Evolutionary conservation across 352 stramenopile genomes (phyloP).

Genomic region (Pythium vanterpoolii): DNA sequence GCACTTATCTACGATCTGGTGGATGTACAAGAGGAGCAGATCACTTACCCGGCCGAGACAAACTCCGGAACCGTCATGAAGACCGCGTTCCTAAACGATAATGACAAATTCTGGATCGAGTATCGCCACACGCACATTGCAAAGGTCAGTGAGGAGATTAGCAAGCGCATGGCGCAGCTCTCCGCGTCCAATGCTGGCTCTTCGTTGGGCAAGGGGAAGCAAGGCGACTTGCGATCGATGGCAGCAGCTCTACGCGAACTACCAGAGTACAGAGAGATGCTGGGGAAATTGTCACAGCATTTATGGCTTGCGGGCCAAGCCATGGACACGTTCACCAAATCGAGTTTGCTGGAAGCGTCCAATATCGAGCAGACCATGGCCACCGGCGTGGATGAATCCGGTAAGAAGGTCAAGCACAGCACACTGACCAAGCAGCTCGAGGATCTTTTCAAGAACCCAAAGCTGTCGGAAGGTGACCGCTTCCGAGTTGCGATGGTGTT

Average conservation of each 20-base stretch:
- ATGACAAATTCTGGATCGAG: conserved; percentile 96
- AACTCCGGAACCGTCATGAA: conserved; percentile 72
- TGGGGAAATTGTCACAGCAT: conserved; percentile 94
- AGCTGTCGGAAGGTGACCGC: conserved; percentile 70
- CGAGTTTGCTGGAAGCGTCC: conserved; percentile 85
- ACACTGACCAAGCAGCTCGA: conserved; percentile 88
- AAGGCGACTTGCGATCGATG: conserved; percentile 90
- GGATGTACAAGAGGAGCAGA: conserved; percentile 91
- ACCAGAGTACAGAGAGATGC: conserved; percentile 94
- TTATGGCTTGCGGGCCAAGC: conserved; percentile 93
- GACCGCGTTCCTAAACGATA: conserved; percentile 96
- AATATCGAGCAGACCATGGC: conserved; percentile 95
- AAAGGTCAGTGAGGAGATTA: conserved; percentile 79
- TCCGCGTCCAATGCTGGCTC: conserved; percentile 79
- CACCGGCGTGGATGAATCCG: conserved; percentile 92
- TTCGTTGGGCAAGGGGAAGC: conserved; percentile 74
- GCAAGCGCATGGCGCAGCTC: conserved; percentile 68
- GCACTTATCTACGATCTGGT: conserved; percentile 96
- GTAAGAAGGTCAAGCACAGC: conserved; percentile 83
- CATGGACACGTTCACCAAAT: conserved; percentile 92
- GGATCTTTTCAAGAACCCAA: conserved; percentile 82
- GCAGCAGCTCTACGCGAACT: conserved; percentile 90
- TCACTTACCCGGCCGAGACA: conserved; percentile 90
- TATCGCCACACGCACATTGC: conserved; percentile 96
- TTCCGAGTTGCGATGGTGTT: conserved; percentile 93